Evolutionary conservation across 2,329 filamentous ascomycete genomes (phyloP).

Genomic region (Paramyrothecium roridum): DNA sequence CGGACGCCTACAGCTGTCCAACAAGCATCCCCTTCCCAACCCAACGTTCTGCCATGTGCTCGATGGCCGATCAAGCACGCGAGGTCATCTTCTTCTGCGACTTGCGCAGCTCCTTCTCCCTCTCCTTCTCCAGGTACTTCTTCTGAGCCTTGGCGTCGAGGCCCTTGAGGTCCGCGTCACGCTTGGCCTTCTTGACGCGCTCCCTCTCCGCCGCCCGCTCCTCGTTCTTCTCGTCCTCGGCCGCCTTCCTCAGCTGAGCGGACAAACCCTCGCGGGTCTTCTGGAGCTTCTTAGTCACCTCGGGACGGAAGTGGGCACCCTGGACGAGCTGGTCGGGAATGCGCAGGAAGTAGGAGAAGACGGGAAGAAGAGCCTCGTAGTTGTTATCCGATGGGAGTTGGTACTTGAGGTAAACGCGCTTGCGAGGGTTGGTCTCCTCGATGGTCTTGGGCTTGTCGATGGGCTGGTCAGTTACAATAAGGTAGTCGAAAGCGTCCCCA

Average conservation of each 20-base stretch:
- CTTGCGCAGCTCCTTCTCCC: conserved; percentile 66
- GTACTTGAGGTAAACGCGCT: conserved; percentile 80
- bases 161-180: conserved; percentile 74
- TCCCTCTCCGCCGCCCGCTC: conserved; percentile 71
- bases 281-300: conserved; percentile 83
- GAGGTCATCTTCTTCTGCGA: conserved; percentile 52
- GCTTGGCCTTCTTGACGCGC: conserved; percentile 81
- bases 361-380: conserved; percentile 64
- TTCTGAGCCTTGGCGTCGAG: conserved; percentile 81
- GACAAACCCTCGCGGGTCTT: conserved; percentile 76
- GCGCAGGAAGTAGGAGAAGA: conserved; percentile 80
- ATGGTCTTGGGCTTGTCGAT: conserved; percentile 80
- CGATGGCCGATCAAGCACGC: conserved; percentile 36
- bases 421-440: conserved; percentile 79
- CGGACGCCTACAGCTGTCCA: background rate
- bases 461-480: conserved; percentile 89
- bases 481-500: conserved; percentile 75
- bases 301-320: conserved; percentile 79
- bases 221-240: conserved; percentile 79
- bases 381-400: conserved; percentile 62
- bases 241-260: conserved; percentile 72
- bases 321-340: conserved; percentile 79
- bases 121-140: conserved; percentile 80
- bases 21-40: background rate
- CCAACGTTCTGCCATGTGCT: background rate